Conservation (phyloP, 2,329 filamentous ascomycete species). For the Botrytis aclada region DNA sequence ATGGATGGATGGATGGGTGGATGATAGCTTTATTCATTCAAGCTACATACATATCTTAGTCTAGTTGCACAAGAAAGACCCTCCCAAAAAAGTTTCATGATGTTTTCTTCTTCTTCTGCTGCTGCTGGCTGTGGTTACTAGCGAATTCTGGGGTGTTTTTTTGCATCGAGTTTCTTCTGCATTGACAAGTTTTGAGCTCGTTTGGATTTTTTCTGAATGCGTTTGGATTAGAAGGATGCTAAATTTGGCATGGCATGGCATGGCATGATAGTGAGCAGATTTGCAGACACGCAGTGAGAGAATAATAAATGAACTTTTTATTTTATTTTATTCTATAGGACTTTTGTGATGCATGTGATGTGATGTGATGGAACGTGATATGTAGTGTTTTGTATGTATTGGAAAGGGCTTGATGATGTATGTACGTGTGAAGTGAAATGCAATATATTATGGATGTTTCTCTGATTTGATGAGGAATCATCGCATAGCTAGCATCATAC, state of each 20-base stretch:
- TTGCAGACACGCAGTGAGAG: background rate
- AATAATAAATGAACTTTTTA: background rate
- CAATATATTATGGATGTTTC: background rate
- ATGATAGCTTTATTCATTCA: background rate
- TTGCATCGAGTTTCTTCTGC: background rate
- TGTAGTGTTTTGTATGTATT: background rate
- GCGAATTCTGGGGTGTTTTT: background rate
- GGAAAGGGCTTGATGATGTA: background rate
- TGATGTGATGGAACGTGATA: background rate
- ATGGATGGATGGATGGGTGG: background rate
- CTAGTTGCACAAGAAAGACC: background rate
- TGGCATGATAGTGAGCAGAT: background rate
- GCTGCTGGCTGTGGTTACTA: background rate
- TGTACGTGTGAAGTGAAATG: background rate
- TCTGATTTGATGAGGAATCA: background rate
- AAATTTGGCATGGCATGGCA: background rate
- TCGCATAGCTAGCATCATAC: background rate
- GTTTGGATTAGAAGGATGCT: background rate
- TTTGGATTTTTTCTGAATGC: too few relatives aligned
- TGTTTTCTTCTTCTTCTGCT: background rate
- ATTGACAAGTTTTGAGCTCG: background rate
- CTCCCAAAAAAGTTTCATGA: conserved; percentile 7
- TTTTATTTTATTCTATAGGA: background rate
- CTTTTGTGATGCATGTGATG: background rate
- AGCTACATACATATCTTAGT: background rate